Evolutionary conservation across 768 basidiomycete species (phyloP).

Genomic region (Collybiopsis confluens): DNA sequence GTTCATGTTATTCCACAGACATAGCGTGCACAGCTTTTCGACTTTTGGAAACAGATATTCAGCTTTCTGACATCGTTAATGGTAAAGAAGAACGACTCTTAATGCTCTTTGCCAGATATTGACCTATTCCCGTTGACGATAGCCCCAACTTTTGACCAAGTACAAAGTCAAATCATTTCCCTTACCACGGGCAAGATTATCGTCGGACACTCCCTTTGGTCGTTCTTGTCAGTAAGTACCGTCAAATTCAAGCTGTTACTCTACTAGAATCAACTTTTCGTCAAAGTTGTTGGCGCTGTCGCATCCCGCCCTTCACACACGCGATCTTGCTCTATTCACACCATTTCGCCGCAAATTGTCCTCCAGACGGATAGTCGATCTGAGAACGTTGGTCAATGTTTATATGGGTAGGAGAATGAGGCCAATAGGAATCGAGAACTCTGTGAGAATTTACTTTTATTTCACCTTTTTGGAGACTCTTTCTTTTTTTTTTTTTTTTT

Average conservation of each 20-base stretch:
- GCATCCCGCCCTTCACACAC: conserved; percentile 47
- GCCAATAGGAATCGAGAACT: conserved; percentile 37
- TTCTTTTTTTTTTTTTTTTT: no score
- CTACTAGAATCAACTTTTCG: not conserved
- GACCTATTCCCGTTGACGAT: conserved; percentile 1
- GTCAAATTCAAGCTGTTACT: not conserved
- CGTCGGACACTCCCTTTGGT: conserved; percentile 55
- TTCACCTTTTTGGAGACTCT: no score
- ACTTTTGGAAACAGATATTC: conserved; percentile 41
- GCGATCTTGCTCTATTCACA: conserved; percentile 51
- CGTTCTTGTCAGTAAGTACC: conserved; percentile 43
- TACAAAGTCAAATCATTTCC: conserved; percentile 39
- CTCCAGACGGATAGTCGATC: conserved; percentile 30
- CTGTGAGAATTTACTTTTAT: no score
- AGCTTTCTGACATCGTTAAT: conserved; percentile 31
- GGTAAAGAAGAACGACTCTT: conserved; percentile 27
- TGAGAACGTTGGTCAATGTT: conserved; percentile 36
- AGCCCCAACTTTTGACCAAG: conserved; percentile 48
- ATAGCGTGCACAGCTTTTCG: conserved; percentile 45
- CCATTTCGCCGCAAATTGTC: conserved; percentile 43
- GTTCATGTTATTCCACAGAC: conserved; percentile 24
- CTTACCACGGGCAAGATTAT: conserved; percentile 44
- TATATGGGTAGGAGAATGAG: conserved; percentile 45
- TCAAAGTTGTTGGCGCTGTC: conserved; percentile 44
- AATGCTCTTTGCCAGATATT: not conserved